Evolutionary conservation across 2,329 filamentous ascomycete species (phyloP), one percentile per base, ranked within the genome.

Genomic region (Ampelomyces quisqualis): DNA sequence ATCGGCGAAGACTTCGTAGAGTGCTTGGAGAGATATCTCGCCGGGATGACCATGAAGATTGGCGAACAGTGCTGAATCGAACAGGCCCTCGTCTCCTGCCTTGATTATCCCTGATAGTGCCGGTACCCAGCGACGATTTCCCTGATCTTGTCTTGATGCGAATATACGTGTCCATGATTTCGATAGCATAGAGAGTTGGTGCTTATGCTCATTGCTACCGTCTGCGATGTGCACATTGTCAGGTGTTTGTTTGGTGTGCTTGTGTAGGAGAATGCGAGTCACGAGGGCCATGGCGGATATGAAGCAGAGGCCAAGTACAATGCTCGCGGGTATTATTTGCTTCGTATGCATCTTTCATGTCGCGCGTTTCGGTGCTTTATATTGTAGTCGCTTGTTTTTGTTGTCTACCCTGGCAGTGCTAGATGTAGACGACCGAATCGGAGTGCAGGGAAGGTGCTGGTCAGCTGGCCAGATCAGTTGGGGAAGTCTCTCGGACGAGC

Each of bases 31-130:
- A 18, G 52, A 34, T 17, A 62, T 10, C n/a, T 58, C 52, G 33
- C 57, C 56, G 20, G 50, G 49, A 27, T 54, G 45, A 14, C 39
- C 50, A 40, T 58, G 54, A 19, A 57, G 39, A 15, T 39, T 32
- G 38, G 53, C 36, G 49, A 65, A 59, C 32, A 67, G 29, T 26
- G 55, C 36, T 11, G 60, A 62, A 13, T 53, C 52, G 33, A 57
- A 54, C 9, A 64, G 9, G 2, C 50, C 55, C 31, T 67, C 62
- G 39, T 67, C 62, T 13, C 59, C 64, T 28, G 62, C 62, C 46
- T 63, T 62, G 44, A 67, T 43, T 21, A 67, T 51, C 23, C 50
- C 54, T 9, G 60, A 57, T n/a, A 65, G 19, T 2, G 50, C 53
- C 9, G 63, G 62, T 11, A 61, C 57, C 53, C 53, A 57, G 6